Evolutionary conservation across 1,284 basidiomycete species (phyloP).

Genomic region (Cryptococcus wingfieldii): DNA sequence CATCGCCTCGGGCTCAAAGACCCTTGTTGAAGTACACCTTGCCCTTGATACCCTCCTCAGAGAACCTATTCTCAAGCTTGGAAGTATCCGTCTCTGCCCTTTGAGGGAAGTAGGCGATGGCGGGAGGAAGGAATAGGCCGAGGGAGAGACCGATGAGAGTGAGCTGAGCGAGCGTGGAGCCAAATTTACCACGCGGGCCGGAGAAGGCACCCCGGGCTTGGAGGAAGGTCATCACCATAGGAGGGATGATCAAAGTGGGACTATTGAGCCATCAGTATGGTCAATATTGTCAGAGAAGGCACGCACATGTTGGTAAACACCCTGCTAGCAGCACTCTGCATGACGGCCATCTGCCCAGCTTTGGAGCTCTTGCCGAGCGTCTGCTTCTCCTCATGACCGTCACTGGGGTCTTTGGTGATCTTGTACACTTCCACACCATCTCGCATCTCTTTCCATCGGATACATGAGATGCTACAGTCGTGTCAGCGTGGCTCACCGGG

Average conservation of each 20-base stretch:
- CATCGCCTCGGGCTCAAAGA: slow-evolving; percentile 28
- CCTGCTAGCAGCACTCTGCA: slow-evolving; percentile 52
- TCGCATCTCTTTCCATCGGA: slow-evolving; percentile 57
- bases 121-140: slow-evolving; percentile 54
- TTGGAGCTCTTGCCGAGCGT: slow-evolving; percentile 50
- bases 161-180: slow-evolving; percentile 44
- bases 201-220: slow-evolving; percentile 45
- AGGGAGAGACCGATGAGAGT: slow-evolving; percentile 52
- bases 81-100: slow-evolving; percentile 46
- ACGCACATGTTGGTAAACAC: slow-evolving; percentile 55
- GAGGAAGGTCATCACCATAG: slow-evolving; percentile 51
- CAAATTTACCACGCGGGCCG: slow-evolving; percentile 43
- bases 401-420: slow-evolving; percentile 21
- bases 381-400: slow-evolving; percentile 37
- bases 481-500: neutral
- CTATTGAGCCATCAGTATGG: slow-evolving; percentile 21
- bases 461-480: slow-evolving; percentile 48
- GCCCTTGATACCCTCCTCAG: slow-evolving; percentile 29
- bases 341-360: slow-evolving; percentile 53
- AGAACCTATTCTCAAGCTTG: slow-evolving; percentile 45
- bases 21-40: slow-evolving; percentile 56
- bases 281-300: neutral
- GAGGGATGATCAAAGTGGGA: slow-evolving; percentile 55
- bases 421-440: slow-evolving; percentile 54
- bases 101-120: slow-evolving; percentile 57